Percentiles rank a stretch among this genome's conserved stretches.
Evolutionary conservation across 169 alveolate species (phyloP).

Genomic region (Perkinsus chesapeaki): DNA sequence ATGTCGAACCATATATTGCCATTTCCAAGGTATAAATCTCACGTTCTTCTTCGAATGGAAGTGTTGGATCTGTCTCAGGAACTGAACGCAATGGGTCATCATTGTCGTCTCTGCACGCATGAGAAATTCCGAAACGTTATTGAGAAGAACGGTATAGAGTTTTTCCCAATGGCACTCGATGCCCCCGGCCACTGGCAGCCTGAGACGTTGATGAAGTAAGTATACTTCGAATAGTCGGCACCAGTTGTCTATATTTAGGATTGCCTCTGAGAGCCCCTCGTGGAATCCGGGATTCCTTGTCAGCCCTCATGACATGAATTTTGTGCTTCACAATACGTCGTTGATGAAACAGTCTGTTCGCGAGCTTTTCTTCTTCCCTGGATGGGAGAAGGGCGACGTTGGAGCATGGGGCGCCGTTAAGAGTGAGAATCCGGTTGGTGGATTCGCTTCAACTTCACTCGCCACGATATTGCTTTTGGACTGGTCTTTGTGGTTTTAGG

Average conservation of each 20-base stretch:
- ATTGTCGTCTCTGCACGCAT: neutral
- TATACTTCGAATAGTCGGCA: neutral
- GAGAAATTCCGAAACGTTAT: neutral
- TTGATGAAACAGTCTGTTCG: neutral
- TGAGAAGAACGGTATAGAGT: neutral
- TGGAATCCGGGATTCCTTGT: neutral
- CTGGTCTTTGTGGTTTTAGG: too few species aligned
- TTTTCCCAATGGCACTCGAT: neutral
- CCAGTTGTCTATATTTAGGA: neutral
- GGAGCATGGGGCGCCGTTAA: neutral
- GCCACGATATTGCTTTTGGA: too few species aligned
- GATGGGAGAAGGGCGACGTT: neutral
- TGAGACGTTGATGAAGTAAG: neutral
- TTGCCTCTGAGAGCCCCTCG: neutral
- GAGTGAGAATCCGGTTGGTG: neutral
- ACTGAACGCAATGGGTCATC: neutral
- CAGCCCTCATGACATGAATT: neutral
- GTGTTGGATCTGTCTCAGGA: neutral
- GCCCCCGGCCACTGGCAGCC: neutral
- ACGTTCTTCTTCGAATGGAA: neutral
- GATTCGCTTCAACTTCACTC: neutral
- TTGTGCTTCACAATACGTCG: neutral
- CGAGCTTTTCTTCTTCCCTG: neutral
- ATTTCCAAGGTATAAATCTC: neutral
- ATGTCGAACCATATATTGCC: constrained; percentile 4